Conservation (phyloP, 2,329 filamentous ascomycete species). For the Fusarium sp. region DNA sequence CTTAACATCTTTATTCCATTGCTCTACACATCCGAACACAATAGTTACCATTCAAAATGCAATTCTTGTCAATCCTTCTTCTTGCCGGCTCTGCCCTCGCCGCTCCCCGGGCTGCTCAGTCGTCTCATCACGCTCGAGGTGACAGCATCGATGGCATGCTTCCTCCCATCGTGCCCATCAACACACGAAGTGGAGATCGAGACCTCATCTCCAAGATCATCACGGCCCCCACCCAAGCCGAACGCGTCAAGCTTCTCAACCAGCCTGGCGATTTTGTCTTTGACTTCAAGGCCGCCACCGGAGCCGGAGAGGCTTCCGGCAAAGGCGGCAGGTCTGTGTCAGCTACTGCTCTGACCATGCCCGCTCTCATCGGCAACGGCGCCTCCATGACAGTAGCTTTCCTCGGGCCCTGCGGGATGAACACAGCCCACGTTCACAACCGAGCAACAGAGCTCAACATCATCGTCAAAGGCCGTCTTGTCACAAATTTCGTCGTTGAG, state of each 20-base stretch:
- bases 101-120: constrained; percentile 1
- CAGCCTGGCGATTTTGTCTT: constrained; percentile 12
- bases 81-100: constrained; percentile 10
- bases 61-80: neutral
- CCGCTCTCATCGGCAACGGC: constrained; percentile 16
- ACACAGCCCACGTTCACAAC: constrained; percentile 16
- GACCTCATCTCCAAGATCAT: constrained; percentile 46
- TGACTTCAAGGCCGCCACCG: constrained; percentile 3
- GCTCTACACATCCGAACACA: neutral
- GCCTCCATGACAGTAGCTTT: constrained; percentile 19
- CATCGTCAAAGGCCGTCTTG: constrained; percentile 14
- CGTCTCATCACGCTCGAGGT: neutral
- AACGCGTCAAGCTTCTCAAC: constrained; percentile 45
- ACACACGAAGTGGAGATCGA: constrained; percentile 29
- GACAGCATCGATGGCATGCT: constrained; percentile 18
- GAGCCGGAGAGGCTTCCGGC: neutral
- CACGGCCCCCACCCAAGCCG: constrained; percentile 45
- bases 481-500: constrained; percentile 7
- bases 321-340: constrained; percentile 8
- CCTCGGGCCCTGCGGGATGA: constrained; percentile 15
- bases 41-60: neutral
- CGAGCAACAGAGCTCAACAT: constrained; percentile 14
- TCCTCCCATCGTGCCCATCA: constrained; percentile 18
- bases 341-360: constrained; percentile 16
- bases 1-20: neutral